phyloP scores from a whole-genome alignment of 2,329 filamentous ascomycete species.

The Chaetomiaceae sp. region DNA sequence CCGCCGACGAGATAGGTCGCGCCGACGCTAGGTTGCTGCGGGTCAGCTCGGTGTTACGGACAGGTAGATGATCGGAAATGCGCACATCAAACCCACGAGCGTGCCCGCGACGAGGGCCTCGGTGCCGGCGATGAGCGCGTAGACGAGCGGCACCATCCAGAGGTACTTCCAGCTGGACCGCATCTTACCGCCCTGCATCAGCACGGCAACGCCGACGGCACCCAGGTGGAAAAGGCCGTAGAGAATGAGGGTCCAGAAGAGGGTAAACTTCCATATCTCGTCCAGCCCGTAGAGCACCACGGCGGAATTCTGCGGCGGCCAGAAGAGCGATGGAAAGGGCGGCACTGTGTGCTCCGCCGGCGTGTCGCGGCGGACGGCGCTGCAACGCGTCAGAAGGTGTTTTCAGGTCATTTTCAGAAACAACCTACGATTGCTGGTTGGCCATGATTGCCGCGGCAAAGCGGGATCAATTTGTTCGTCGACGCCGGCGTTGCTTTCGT shows the following conservation, averaged over 20 bases:
- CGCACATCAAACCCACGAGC: conserved; percentile 73
- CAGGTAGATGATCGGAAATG: conserved; percentile 12
- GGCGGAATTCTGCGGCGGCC: conserved; percentile 50
- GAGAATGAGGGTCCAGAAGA: conserved; percentile 78
- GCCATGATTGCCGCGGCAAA: conserved; percentile 13
- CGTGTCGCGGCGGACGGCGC: conserved; percentile 26
- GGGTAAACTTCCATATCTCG: conserved; percentile 83
- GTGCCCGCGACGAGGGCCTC: conserved; percentile 77
- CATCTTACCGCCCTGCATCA: conserved; percentile 59
- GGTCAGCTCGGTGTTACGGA: not conserved
- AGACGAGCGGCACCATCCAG: conserved; percentile 67
- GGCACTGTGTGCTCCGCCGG: conserved; percentile 59
- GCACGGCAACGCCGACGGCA: conserved; percentile 64
- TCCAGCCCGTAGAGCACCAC: conserved; percentile 64
- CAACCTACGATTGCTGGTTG: conserved; percentile 15
- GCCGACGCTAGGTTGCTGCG: conserved; percentile 58
- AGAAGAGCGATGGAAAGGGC: conserved; percentile 75
- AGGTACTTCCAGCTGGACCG: conserved; percentile 53
- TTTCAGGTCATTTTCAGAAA: not conserved
- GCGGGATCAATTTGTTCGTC: too few species aligned
- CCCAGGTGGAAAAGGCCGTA: conserved; percentile 69
- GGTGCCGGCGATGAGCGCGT: conserved; percentile 62
- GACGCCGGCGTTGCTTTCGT: too few species aligned
- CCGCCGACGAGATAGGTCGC: conserved; percentile 76
- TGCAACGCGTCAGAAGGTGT: not conserved